Evolutionary conservation across 805 yeast genomes (phyloP), one percentile per base, ranked within the genome.

Genomic region (Clavispora carvajalis): DNA sequence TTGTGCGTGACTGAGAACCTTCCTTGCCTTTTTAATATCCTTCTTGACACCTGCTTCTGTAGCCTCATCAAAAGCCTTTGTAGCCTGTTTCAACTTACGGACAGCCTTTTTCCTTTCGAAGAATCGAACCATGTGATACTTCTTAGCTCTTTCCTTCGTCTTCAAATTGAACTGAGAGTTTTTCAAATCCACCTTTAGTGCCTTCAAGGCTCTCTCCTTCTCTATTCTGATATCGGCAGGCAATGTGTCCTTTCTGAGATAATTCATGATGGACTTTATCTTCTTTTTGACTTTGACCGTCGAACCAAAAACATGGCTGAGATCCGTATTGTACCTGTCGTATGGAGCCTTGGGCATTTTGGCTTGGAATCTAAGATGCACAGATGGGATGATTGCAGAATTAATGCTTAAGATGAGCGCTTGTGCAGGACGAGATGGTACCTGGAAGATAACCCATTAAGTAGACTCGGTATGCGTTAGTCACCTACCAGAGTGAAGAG

Each of bases 71-170:
- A 66, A 47, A 10, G 59, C 55, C 34, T 67, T 70, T 35, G 52
- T 55, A 2, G 78, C 76, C 40, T 67, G 73, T 48, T 82, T 84
- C 55, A 85, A 77, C 43, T 69, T 76, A 56, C 95, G 75, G 19
- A 77, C 51, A 0, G 96, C 93, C 71, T 89, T 90, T 65, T 88
- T 87, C 56, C 75, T 79, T 61, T 90, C 98, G 47, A 93, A 87
- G 58, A 93, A 93, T 49, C 91, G 76, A 36, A 93, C 88, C 90
- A 88, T 89, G 58, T 88, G 96, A 59, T 93, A 93, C 63, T 82
- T 85, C 50, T 80, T 75, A 10, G 87, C 77, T 29, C 70, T 63
- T 39, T 74, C 70, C 47, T 71, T 74, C 13, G 76, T 74, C 48
- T 67, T 71, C 35, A 67, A 63, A 22, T 63, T 62, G 28, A 60